Evolutionary conservation across 2,329 filamentous ascomycete genomes (phyloP).

Genomic region (Fusarium sp.): DNA sequence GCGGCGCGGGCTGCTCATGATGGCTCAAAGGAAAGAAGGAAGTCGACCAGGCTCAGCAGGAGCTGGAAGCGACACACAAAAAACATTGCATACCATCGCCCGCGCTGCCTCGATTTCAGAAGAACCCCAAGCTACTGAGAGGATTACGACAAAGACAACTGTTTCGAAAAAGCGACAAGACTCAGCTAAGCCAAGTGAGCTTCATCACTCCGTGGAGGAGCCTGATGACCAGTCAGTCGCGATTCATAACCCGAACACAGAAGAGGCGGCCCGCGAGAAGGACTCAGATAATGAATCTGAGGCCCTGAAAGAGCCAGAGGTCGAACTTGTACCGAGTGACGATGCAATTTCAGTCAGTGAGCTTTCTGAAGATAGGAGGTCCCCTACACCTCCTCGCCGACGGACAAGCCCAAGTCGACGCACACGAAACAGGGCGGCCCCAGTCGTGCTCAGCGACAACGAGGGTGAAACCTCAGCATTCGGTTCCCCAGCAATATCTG

Average conservation of each 20-base stretch:
- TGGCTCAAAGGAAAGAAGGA: constrained; percentile 49
- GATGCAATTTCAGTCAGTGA: not conserved
- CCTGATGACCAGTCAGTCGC: not conserved
- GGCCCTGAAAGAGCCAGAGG: not conserved
- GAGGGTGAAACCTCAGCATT: not conserved
- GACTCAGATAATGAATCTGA: not conserved
- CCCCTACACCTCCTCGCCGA: not conserved
- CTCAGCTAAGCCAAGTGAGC: not conserved
- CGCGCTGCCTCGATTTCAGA: not conserved
- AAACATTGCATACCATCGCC: not conserved
- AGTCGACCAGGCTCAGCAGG: not conserved
- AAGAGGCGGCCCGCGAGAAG: not conserved
- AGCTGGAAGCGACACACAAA: not conserved
- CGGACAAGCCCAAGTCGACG: constrained; percentile 20
- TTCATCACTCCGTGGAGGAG: not conserved
- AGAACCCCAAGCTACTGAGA: not conserved
- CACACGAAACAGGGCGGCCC: constrained; percentile 6
- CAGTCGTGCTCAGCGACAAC: constrained; percentile 14
- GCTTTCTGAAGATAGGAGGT: not conserved
- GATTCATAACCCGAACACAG: not conserved
- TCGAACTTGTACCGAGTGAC: not conserved
- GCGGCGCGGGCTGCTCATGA: constrained; percentile 59
- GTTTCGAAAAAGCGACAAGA: not conserved
- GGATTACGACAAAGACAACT: not conserved
- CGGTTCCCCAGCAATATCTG: not conserved